Base-by-base conservation (phyloP, 306 rosid species). In the Vigna mungo region DNA sequence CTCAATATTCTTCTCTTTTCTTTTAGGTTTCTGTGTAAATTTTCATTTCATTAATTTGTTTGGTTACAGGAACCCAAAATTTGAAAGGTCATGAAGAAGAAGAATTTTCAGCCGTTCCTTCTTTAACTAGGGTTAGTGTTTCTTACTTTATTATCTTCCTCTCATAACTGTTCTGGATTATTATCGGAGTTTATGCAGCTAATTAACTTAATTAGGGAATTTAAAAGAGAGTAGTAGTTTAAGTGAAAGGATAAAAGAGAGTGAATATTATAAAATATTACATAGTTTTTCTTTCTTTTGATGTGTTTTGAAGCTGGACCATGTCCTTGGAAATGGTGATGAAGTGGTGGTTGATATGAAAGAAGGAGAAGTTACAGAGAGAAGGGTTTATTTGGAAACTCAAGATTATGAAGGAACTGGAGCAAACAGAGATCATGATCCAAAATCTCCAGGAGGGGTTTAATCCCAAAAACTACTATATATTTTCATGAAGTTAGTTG, bases 341-440 rank as follows among this genome's bases (percentile, higher is more conserved):
- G 80, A 56, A 56, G 36, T 44, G 48, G 1, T 48, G 1, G 25
- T 47, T 27, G 81, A 69, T 10, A 56, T 11, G 74, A 80, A 64
- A 1, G 76, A 76, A 64, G 58, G 2, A 68, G 58, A 4, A 69
- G 55, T 69, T 0, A 18, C 10, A 6, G 71, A 82, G 64, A 77
- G 87, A 55, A 86, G 89, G 74, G 46, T 80, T 10, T 73, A 80
- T 68, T 77, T 80, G 68, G 85, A 86, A 77, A 83, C 63, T 2
- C 81, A 80, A 56, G 89, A 86, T 61, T 86, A 86, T 68, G 89
- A 48, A 53, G 89, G 89, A 3, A 83, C 89, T 0, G 89, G 87
- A 41, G 87, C 89, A 25, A 86, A 86, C 48, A 77, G 9, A 61
- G 87, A 83, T 77, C 89, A 86, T 68, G 87, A 86, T 0, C 89